Evolutionary conservation across 768 basidiomycete genomes (phyloP).

Genomic region (Mycena rebaudengoi): DNA sequence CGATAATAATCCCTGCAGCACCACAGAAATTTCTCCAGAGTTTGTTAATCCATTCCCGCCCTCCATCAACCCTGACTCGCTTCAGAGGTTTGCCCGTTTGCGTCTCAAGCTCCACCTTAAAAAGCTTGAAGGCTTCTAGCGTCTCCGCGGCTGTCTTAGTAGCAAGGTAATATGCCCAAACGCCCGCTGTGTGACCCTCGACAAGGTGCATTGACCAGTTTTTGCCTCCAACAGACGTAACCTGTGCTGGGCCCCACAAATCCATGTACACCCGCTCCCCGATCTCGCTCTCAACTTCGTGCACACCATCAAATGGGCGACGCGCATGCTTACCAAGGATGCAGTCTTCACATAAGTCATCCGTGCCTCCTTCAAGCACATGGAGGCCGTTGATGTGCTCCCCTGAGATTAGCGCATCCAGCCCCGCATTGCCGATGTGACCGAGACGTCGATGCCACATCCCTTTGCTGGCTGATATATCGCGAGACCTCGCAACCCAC

Average conservation of each 20-base stretch:
- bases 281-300: conserved; percentile 3
- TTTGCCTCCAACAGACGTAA: background rate
- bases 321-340: conserved; percentile 9
- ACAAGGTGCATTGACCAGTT: background rate
- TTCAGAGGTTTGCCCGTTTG: conserved; percentile 2
- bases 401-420: background rate
- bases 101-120: background rate
- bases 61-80: background rate
- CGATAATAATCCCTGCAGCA: background rate
- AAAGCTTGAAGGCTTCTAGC: background rate
- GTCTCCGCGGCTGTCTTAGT: background rate
- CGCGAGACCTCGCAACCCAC: background rate
- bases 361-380: background rate
- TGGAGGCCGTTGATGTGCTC: conserved; percentile 5
- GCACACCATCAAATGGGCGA: conserved; percentile 11
- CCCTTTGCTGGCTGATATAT: background rate
- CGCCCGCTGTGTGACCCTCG: background rate
- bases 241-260: conserved; percentile 11
- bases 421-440: conserved; percentile 1
- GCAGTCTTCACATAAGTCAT: conserved; percentile 8
- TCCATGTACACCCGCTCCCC: conserved; percentile 13
- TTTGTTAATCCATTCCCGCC: conserved; percentile 6
- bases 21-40: background rate
- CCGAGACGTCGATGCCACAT: conserved; percentile 18
- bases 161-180: background rate